Conservation (phyloP, 306 rosid species). For the Inga leiocalycina region DNA sequence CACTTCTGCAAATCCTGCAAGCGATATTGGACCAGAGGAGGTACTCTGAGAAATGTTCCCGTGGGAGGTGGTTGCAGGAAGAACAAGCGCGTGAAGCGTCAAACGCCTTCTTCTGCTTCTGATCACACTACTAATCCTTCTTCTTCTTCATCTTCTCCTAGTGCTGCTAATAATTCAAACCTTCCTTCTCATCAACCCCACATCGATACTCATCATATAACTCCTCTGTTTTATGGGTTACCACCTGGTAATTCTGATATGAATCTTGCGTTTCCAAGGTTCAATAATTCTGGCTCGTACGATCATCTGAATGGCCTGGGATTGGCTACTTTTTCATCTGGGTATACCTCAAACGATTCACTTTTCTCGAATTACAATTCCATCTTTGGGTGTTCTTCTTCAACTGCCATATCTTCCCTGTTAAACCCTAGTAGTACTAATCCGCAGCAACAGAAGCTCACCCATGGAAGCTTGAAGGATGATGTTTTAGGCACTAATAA, state of each 20-base stretch:
- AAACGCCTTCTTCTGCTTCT: constrained; percentile 26
- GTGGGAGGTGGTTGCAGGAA: constrained; percentile 92
- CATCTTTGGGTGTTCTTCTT: constrained; percentile 42
- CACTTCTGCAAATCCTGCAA: constrained; percentile 99
- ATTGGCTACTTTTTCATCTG: constrained; percentile 57
- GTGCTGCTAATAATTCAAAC: constrained; percentile 31
- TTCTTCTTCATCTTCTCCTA: constrained; percentile 42
- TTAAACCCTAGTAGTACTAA: constrained; percentile 40
- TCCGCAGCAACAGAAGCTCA: constrained; percentile 47
- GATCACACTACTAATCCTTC: constrained; percentile 26
- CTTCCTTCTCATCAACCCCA: constrained; percentile 50
- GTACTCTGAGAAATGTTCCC: constrained; percentile 89
- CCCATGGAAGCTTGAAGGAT: constrained; percentile 44
- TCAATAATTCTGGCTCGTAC: constrained; percentile 49
- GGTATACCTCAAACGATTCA: constrained; percentile 39
- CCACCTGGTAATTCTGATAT: constrained; percentile 35
- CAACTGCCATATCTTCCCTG: constrained; percentile 55
- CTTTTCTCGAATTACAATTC: constrained; percentile 54
- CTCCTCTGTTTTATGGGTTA: constrained; percentile 63
- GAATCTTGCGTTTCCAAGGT: constrained; percentile 53
- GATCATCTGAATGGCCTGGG: constrained; percentile 55
- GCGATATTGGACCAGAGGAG: constrained; percentile 96
- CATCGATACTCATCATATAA: constrained; percentile 49
- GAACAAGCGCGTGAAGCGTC: constrained; percentile 77
- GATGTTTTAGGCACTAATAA: constrained; percentile 29